A percentile compares a stretch with the other conserved stretches of the same genome.
phyloP scores from a whole-genome alignment of 2,329 filamentous ascomycete species.

The Scolecobasidium constrictum region DNA sequence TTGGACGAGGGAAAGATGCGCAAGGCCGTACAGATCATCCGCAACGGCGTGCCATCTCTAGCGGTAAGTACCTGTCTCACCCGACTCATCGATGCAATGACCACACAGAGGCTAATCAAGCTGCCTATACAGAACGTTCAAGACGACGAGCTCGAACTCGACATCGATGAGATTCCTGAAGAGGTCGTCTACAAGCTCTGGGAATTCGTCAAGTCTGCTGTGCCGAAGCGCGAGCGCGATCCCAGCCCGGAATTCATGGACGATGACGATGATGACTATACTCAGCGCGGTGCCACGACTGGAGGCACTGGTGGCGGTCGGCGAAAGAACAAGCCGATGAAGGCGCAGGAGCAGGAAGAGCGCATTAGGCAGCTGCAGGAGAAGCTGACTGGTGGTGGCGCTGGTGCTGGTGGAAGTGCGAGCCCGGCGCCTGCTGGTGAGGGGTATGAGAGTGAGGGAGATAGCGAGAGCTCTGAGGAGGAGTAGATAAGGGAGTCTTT shows the following conservation, averaged over 20 bases:
- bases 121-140: conserved; percentile 29
- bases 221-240: conserved; percentile 17
- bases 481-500: too few species aligned
- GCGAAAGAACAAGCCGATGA: conserved; percentile 71
- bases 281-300: conserved; percentile 17
- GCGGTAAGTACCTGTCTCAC: conserved; percentile 32
- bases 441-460: background rate
- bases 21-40: conserved; percentile 79
- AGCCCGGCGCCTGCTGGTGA: background rate
- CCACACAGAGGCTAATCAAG: background rate
- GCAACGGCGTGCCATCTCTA: conserved; percentile 67
- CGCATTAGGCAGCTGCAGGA: conserved; percentile 52
- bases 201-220: conserved; percentile 38
- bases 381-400: background rate
- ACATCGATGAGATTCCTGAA: conserved; percentile 48
- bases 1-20: conserved; percentile 70
- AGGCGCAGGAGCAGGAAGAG: conserved; percentile 58
- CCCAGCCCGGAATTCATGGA: conserved; percentile 19
- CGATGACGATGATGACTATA: conserved; percentile 23
- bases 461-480: background rate
- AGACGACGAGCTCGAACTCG: conserved; percentile 53
- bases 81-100: too few species aligned
- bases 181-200: conserved; percentile 45
- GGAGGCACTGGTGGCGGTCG: conserved; percentile 35
- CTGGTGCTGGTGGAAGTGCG: background rate